Conservation (phyloP, 2,329 filamentous ascomycete genomes). For the Catunica adiposa region DNA sequence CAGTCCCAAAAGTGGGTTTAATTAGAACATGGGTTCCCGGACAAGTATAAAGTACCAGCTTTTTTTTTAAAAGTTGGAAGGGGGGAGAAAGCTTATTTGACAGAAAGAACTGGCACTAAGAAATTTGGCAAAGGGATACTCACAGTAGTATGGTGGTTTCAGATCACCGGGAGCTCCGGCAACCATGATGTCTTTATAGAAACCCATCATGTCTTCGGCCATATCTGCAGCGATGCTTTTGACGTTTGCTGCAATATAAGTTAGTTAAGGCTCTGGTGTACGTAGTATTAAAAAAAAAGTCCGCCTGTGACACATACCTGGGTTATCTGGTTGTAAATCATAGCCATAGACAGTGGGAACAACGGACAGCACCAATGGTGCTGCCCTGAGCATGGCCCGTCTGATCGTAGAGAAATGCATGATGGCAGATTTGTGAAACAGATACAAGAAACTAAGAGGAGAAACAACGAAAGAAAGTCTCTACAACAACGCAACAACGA, state of each 20-base stretch:
- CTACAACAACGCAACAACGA: slow-evolving; percentile 10
- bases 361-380: background rate
- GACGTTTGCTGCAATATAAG: slow-evolving; percentile 29
- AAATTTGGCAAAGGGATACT: background rate
- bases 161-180: slow-evolving; percentile 20
- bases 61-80: background rate
- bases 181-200: slow-evolving; percentile 19
- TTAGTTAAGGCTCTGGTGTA: background rate
- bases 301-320: slow-evolving; percentile 3
- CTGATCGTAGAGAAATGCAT: background rate
- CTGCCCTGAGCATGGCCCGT: background rate
- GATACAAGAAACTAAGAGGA: slow-evolving; percentile 6
- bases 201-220: slow-evolving; percentile 31
- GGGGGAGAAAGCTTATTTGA: background rate
- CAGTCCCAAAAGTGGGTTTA: slow-evolving; percentile 23
- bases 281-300: background rate
- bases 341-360: slow-evolving; percentile 19
- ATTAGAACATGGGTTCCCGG: background rate
- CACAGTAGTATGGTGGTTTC: slow-evolving; percentile 13
- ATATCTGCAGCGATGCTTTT: slow-evolving; percentile 32
- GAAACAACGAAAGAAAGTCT: slow-evolving; percentile 5
- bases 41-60: background rate
- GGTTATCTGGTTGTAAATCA: slow-evolving; percentile 21
- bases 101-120: background rate
- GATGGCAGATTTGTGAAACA: slow-evolving; percentile 8